phyloP scores from a whole-genome alignment of 345 rosid genomes.

The Sonneratia alba region DNA sequence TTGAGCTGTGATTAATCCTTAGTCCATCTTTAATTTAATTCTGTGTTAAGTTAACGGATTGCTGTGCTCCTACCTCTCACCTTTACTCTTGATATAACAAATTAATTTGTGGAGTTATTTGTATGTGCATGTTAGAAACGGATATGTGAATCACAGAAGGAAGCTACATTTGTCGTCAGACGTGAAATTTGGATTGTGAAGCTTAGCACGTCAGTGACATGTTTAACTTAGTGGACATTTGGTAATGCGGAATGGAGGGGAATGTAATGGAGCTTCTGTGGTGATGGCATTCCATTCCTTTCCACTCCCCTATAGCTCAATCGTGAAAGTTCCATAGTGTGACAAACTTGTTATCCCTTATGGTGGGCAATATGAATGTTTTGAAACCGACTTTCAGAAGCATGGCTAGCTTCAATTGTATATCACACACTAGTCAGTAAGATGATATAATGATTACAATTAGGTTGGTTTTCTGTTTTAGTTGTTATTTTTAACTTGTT shows the following conservation, averaged over 20 bases:
- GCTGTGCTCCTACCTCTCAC: neutral
- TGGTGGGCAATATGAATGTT: too few species aligned
- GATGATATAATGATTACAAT: too few species aligned
- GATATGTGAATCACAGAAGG: too few species aligned
- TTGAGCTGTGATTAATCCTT: neutral
- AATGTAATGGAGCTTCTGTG: neutral
- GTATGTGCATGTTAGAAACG: too few species aligned
- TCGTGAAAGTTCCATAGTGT: neutral
- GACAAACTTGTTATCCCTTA: too few species aligned
- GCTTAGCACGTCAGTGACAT: neutral
- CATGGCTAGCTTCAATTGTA: too few species aligned
- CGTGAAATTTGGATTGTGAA: slow-evolving; percentile 8
- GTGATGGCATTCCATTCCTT: neutral
- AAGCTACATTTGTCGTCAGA: slow-evolving; percentile 22
- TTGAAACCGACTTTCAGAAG: too few species aligned
- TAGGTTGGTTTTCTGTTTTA: too few species aligned
- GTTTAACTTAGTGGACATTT: too few species aligned
- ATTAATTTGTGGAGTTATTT: neutral
- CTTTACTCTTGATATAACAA: neutral
- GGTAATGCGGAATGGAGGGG: neutral
- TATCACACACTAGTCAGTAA: too few species aligned
- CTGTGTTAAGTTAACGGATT: too few species aligned
- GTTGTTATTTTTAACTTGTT: too few species aligned
- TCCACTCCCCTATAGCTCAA: neutral
- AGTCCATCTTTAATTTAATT: neutral